These are phyloP conservation scores for Aspergillus taichungensis DNA, from an alignment of 495 filamentous ascomycete species.

Conservation along the genomic window DNA sequence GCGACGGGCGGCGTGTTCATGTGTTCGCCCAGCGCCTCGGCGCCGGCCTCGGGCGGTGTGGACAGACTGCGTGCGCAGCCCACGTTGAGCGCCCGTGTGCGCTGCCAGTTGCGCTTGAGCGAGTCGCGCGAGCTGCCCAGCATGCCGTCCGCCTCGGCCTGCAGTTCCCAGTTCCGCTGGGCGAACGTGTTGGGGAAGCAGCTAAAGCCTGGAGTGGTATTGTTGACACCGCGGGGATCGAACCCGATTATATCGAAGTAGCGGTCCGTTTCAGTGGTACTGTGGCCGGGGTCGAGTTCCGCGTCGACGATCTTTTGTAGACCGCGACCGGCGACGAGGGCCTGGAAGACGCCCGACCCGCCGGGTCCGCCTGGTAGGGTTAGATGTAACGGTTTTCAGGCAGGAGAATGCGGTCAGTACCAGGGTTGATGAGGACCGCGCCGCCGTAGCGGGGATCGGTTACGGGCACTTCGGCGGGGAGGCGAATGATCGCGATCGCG, in stretches of 20 bases:
- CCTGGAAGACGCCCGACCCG: slow-evolving; percentile 37
- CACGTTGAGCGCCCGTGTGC: slow-evolving; percentile 33
- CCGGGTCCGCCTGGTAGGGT: slow-evolving; percentile 40
- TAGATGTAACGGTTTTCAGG: slow-evolving; percentile 11
- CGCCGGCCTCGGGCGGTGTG: slow-evolving; percentile 8
- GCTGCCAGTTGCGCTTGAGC: slow-evolving; percentile 39
- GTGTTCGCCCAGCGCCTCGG: slow-evolving; percentile 36
- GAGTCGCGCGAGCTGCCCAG: slow-evolving; percentile 25
- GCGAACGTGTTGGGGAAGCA: slow-evolving; percentile 39
- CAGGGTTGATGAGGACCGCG: slow-evolving; percentile 38
- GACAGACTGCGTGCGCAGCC: slow-evolving; percentile 28
- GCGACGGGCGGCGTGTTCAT: slow-evolving; percentile 40
- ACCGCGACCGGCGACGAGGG: slow-evolving; percentile 22
- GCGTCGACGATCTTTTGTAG: slow-evolving; percentile 38
- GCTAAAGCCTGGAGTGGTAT: slow-evolving; percentile 36
- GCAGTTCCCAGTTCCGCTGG: slow-evolving; percentile 31
- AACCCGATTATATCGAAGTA: slow-evolving; percentile 50
- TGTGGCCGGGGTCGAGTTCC: slow-evolving; percentile 14
- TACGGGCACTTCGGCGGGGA: slow-evolving; percentile 39
- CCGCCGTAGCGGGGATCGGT: slow-evolving; percentile 39
- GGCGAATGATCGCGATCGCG: slow-evolving; percentile 42
- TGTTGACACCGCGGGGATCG: slow-evolving; percentile 47
- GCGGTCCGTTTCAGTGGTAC: slow-evolving; percentile 11
- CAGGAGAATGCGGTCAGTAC: slow-evolving; percentile 16
- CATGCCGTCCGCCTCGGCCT: slow-evolving; percentile 33